A percentile compares a stretch with the other conserved stretches of the same genome.
phyloP scores from a whole-genome alignment of 2,329 filamentous ascomycete genomes.

The Aspergillus flavus region DNA sequence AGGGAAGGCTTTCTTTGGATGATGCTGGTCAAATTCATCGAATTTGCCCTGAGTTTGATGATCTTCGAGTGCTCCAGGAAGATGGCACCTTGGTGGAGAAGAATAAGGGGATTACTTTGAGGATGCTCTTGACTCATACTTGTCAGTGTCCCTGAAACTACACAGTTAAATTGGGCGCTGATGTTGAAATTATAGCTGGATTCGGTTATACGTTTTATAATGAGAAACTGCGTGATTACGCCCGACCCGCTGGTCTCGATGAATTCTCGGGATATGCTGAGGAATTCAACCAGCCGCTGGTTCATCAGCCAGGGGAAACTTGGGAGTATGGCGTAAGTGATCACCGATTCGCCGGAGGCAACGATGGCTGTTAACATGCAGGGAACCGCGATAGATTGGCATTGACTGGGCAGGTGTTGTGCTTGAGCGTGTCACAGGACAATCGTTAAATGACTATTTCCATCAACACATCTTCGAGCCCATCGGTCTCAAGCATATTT shows the following conservation, averaged over 20 bases:
- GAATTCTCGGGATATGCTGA: constrained; percentile 59
- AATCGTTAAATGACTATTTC: constrained; percentile 53
- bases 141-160: constrained; percentile 17
- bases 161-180: not conserved
- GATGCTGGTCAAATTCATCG: constrained; percentile 42
- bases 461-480: constrained; percentile 53
- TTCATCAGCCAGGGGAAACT: constrained; percentile 64
- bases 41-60: constrained; percentile 47
- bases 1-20: constrained; percentile 45
- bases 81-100: constrained; percentile 46
- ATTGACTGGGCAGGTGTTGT: constrained; percentile 59
- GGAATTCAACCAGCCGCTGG: constrained; percentile 57
- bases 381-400: constrained; percentile 40
- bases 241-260: constrained; percentile 55
- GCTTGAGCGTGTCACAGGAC: constrained; percentile 50
- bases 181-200: constrained; percentile 46
- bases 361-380: not conserved
- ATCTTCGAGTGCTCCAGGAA: constrained; percentile 43
- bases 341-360: not conserved
- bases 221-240: constrained; percentile 51
- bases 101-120: constrained; percentile 55
- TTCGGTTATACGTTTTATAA: constrained; percentile 62
- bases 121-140: constrained; percentile 59
- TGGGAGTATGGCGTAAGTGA: constrained; percentile 62
- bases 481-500: constrained; percentile 53